These are phyloP conservation scores for Gossypium longicalyx DNA, from an alignment of 345 rosid genomes.

Conservation along the genomic window DNA sequence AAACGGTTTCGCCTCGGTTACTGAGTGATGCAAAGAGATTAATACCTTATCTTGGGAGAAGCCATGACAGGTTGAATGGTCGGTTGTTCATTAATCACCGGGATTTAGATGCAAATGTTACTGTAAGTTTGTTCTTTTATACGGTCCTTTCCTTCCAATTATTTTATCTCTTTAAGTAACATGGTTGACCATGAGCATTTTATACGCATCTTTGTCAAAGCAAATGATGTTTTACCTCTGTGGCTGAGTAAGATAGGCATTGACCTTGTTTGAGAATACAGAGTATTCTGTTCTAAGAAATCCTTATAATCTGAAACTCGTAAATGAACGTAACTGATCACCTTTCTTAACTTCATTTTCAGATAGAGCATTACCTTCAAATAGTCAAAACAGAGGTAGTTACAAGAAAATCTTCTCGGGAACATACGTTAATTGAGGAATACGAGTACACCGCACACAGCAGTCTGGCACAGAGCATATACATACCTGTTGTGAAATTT, in stretches of 20 bases:
- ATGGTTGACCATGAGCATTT: neutral
- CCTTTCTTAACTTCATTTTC: conserved; percentile 25
- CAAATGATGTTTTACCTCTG: neutral
- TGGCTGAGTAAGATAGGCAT: neutral
- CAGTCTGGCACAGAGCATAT: conserved; percentile 63
- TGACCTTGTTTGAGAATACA: neutral
- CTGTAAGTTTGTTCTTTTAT: conserved; percentile 52
- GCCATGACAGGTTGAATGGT: conserved; percentile 78
- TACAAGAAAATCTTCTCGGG: conserved; percentile 37
- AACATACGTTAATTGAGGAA: conserved; percentile 61
- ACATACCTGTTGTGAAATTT: conserved; percentile 80
- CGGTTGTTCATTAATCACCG: conserved; percentile 72
- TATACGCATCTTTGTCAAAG: neutral
- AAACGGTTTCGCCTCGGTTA: conserved; percentile 50
- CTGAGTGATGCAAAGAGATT: conserved; percentile 60
- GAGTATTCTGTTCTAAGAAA: neutral
- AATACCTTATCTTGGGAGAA: conserved; percentile 76
- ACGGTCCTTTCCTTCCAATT: conserved; percentile 6
- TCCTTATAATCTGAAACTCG: neutral
- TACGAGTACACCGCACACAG: conserved; percentile 98
- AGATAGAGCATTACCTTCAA: conserved; percentile 99
- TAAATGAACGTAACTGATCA: neutral
- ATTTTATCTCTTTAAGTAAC: neutral
- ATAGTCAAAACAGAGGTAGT: conserved; percentile 86
- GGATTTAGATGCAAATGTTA: conserved; percentile 81